Evolutionary conservation across 352 stramenopile species (phyloP), one percentile per base, ranked within the genome.

Genomic region (Phytophthora chlamydospora): DNA sequence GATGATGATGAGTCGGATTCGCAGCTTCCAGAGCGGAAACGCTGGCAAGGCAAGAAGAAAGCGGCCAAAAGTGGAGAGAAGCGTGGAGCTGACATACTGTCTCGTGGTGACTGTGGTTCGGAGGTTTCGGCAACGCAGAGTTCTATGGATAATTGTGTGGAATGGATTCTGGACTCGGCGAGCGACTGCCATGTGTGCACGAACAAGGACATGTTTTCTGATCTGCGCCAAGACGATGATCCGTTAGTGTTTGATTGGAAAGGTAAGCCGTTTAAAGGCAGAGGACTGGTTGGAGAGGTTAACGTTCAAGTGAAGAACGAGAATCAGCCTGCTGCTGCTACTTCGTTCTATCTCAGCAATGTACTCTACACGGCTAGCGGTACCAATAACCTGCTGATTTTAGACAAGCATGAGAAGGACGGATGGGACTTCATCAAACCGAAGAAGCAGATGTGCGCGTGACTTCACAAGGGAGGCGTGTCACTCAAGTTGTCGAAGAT

Each of bases 161-260:
- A 35, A 5, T 48, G 41, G 41, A 11, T 48, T 0, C 21, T 48
- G 3, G 21, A 48, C n/a, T 48, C 21, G 12, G 41, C 41, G 4
- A 48, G 41, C n/a, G 41, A 35, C 6, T 48, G 41, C 11, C 41
- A 48, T 33, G 41, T 48, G 11, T 48, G 41, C 12, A 48, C 11
- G 0, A 48, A 48, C 13, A 48, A 48, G 21, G 12, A 48, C 1
- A 17, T 48, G 21, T 21, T 24, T 14, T 24, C 14, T 0, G 4
- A 35, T 47, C 29, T 47, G 10, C 42, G 42, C 14, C 41, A 61
- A 47, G 43, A 47, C 27, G 53, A 53, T 38, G 53, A 42, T 8
- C 42, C 42, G 1, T 32, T 53, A 10, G 53, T 61, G 10, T 61
- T 61, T 24, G 53, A 53, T n/a, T 61, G 24, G 53, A 34, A 61